Evolutionary conservation across 352 stramenopile species (phyloP).

Genomic region (Phytophthora constricta): DNA sequence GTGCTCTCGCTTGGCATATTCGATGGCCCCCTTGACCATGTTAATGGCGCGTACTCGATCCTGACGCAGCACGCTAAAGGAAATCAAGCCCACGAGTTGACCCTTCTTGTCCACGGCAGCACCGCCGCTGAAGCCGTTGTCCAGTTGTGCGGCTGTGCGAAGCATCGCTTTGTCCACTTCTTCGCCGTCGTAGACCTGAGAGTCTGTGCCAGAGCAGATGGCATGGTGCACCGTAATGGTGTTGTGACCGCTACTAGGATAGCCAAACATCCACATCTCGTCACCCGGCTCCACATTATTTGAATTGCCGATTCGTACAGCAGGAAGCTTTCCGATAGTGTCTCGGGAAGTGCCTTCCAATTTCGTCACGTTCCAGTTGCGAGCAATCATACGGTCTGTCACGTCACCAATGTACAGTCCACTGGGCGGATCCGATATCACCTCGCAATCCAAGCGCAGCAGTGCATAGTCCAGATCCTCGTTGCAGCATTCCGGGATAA

Average conservation of each 20-base stretch:
- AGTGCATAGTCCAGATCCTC: conserved; percentile 87
- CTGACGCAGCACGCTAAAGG: conserved; percentile 86
- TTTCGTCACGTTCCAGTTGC: conserved; percentile 85
- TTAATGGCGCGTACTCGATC: conserved; percentile 89
- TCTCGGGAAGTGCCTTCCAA: conserved; percentile 73
- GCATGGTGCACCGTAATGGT: conserved; percentile 90
- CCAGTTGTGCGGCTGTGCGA: conserved; percentile 80
- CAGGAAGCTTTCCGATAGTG: conserved; percentile 77
- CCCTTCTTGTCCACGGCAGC: conserved; percentile 88
- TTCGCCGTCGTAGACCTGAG: conserved; percentile 84
- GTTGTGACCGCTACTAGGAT: conserved; percentile 89
- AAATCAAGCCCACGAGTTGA: conserved; percentile 85
- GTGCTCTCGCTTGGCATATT: conserved; percentile 83
- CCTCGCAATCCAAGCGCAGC: conserved; percentile 83
- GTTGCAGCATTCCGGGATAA: conserved; percentile 85
- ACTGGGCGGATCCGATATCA: conserved; percentile 85
- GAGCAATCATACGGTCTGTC: conserved; percentile 86
- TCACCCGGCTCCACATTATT: conserved; percentile 90
- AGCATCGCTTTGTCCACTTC: conserved; percentile 90
- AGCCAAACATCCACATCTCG: conserved; percentile 93
- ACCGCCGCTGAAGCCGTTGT: conserved; percentile 88
- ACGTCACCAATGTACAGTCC: conserved; percentile 91
- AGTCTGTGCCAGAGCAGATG: conserved; percentile 90
- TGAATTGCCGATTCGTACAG: conserved; percentile 85
- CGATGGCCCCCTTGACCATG: conserved; percentile 89